Evolutionary conservation across 768 basidiomycete genomes (phyloP).

Genomic region (Hemileccinum impolitum): DNA sequence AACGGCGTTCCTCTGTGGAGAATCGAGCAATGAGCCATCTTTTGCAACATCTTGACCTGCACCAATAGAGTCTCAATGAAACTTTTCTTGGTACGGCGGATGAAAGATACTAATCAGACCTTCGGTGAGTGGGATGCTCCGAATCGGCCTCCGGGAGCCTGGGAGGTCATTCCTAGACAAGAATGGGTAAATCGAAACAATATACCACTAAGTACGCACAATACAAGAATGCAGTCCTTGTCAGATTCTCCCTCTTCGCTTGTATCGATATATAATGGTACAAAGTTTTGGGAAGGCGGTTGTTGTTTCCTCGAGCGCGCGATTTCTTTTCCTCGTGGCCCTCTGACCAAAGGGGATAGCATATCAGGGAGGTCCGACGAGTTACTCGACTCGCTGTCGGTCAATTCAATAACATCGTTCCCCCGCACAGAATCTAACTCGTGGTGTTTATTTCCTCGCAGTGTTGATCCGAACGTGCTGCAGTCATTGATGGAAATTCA

Average conservation of each 20-base stretch:
- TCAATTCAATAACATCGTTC: conserved; percentile 29
- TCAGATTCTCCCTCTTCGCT: conserved; percentile 34
- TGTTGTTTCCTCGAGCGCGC: conserved; percentile 8
- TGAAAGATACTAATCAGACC: background rate
- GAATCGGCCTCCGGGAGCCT: conserved; percentile 45
- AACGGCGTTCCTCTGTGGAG: conserved; percentile 8
- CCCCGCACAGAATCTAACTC: background rate
- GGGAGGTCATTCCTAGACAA: conserved; percentile 45
- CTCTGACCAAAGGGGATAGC: conserved; percentile 23
- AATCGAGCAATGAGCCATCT: conserved; percentile 6
- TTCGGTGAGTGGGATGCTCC: conserved; percentile 7
- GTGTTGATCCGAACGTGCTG: conserved; percentile 5
- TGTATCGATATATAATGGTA: conserved; percentile 27
- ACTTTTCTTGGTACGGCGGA: background rate
- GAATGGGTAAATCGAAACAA: conserved; percentile 4
- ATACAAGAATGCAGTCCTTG: conserved; percentile 36
- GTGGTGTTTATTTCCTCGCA: background rate
- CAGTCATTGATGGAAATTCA: background rate
- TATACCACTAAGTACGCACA: conserved; percentile 28
- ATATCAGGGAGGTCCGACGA: conserved; percentile 21
- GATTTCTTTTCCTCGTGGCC: conserved; percentile 3
- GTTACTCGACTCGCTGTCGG: conserved; percentile 26
- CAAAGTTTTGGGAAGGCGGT: background rate
- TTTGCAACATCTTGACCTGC: conserved; percentile 8
- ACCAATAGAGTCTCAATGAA: background rate